These are phyloP conservation scores for Rhodosporidiobolus sp. DNA, from an alignment of 768 basidiomycete genomes.

Conservation along the genomic window DNA sequence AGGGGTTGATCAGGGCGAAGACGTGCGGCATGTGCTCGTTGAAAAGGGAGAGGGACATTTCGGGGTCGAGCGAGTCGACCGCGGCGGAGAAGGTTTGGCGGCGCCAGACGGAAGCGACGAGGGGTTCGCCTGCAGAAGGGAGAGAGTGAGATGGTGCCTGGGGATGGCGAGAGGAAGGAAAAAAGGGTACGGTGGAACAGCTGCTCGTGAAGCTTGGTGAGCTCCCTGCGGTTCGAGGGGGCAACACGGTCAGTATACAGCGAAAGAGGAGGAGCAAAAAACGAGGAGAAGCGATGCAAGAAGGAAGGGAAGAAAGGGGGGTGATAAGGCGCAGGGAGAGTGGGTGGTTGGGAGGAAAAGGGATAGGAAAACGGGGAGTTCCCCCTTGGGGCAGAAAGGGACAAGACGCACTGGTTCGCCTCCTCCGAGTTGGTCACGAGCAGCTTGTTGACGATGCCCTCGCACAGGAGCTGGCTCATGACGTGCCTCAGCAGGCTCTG, in stretches of 20 bases:
- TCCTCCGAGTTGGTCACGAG: conserved; percentile 81
- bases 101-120: conserved; percentile 85
- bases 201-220: conserved; percentile 82
- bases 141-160: neutral
- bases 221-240: conserved; percentile 53
- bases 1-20: conserved; percentile 55
- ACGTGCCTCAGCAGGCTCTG: conserved; percentile 78
- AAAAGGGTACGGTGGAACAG: conserved; percentile 66
- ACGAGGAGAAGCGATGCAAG: neutral
- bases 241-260: neutral
- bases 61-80: conserved; percentile 69
- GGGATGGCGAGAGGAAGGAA: neutral
- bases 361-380: neutral
- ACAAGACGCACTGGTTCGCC: conserved; percentile 56
- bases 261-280: neutral
- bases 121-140: conserved; percentile 66
- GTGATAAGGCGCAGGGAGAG: too few relatives aligned
- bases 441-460: conserved; percentile 78
- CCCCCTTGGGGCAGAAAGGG: too few relatives aligned
- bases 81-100: conserved; percentile 85
- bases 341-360: too few relatives aligned
- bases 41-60: conserved; percentile 66
- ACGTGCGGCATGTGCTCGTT: conserved; percentile 69
- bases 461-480: conserved; percentile 65
- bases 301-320: too few relatives aligned